phyloP scores from a whole-genome alignment of 768 basidiomycete genomes.

The Boletus coccyginus region DNA sequence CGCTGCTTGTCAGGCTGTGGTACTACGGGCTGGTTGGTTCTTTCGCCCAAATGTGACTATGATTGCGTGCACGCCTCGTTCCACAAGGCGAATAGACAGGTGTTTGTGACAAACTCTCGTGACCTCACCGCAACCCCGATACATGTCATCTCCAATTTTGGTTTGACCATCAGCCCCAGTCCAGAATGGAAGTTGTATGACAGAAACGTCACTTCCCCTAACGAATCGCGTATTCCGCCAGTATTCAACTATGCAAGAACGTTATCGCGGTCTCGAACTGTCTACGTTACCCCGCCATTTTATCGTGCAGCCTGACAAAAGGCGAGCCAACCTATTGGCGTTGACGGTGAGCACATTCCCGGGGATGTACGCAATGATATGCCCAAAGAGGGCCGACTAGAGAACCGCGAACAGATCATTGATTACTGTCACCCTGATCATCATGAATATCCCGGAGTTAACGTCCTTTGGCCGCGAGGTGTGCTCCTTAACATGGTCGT shows the following conservation, averaged over 20 bases:
- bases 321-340: background rate
- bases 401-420: slow-evolving; percentile 15
- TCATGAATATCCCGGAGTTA: background rate
- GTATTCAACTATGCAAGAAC: slow-evolving; percentile 25
- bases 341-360: background rate
- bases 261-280: slow-evolving; percentile 20
- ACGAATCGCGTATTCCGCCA: slow-evolving; percentile 24
- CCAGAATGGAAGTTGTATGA: background rate
- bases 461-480: slow-evolving; percentile 22
- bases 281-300: slow-evolving; percentile 11
- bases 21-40: slow-evolving; percentile 41
- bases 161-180: slow-evolving; percentile 13
- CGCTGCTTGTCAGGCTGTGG: no score
- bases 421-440: slow-evolving; percentile 18
- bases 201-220: slow-evolving; percentile 13
- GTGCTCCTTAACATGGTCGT: slow-evolving; percentile 26
- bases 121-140: background rate
- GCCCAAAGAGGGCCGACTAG: slow-evolving; percentile 15
- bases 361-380: background rate
- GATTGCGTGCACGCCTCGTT: slow-evolving; percentile 24
- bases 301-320: slow-evolving; percentile 17
- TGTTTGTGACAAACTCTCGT: background rate
- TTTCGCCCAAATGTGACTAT: slow-evolving; percentile 40
- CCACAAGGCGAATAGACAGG: slow-evolving; percentile 10
- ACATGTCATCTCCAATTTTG: slow-evolving; percentile 2